These are phyloP conservation scores for Aschersonia sp. DNA, from an alignment of 2,329 filamentous ascomycete genomes.

Conservation along the genomic window DNA sequence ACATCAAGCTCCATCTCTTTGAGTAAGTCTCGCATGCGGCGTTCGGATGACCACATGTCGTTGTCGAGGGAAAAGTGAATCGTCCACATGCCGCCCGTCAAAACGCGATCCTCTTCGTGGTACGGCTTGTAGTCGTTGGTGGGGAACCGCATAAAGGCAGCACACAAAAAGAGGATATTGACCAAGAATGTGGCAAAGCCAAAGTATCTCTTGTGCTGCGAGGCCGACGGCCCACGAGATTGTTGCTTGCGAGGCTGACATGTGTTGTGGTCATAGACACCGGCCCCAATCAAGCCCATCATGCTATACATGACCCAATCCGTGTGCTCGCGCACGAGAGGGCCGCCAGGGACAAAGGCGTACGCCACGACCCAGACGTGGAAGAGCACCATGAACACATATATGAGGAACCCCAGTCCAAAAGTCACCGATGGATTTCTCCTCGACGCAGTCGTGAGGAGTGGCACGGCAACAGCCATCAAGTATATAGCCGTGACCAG, in stretches of 20 bases:
- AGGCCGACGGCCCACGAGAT: slow-evolving; percentile 14
- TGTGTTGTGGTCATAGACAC: slow-evolving; percentile 59
- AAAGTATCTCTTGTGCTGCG: slow-evolving; percentile 37
- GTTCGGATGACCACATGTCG: slow-evolving; percentile 96
- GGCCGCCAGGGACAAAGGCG: slow-evolving; percentile 90
- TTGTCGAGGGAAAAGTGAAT: slow-evolving; percentile 97
- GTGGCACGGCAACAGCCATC: slow-evolving; percentile 60
- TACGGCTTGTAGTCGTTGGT: slow-evolving; percentile 85
- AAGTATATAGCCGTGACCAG: slow-evolving; percentile 64
- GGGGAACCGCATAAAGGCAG: slow-evolving; percentile 84
- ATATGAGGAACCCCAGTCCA: slow-evolving; percentile 76
- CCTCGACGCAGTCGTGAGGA: slow-evolving; percentile 64
- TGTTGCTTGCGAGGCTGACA: slow-evolving; percentile 28
- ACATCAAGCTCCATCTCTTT: slow-evolving; percentile 96
- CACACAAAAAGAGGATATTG: slow-evolving; percentile 65
- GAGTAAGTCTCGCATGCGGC: slow-evolving; percentile 81
- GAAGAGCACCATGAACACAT: slow-evolving; percentile 91
- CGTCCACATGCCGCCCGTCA: slow-evolving; percentile 96
- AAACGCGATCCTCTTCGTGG: slow-evolving; percentile 71
- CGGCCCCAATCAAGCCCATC: slow-evolving; percentile 73
- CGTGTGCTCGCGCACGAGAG: slow-evolving; percentile 81
- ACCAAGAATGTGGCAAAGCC: slow-evolving; percentile 50
- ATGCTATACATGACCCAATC: slow-evolving; percentile 87
- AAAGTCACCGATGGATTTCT: slow-evolving; percentile 70
- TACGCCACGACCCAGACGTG: slow-evolving; percentile 98